Evolutionary conservation across 179 eudicot genomes (phyloP).

Genomic region (Camellia oleifera): DNA sequence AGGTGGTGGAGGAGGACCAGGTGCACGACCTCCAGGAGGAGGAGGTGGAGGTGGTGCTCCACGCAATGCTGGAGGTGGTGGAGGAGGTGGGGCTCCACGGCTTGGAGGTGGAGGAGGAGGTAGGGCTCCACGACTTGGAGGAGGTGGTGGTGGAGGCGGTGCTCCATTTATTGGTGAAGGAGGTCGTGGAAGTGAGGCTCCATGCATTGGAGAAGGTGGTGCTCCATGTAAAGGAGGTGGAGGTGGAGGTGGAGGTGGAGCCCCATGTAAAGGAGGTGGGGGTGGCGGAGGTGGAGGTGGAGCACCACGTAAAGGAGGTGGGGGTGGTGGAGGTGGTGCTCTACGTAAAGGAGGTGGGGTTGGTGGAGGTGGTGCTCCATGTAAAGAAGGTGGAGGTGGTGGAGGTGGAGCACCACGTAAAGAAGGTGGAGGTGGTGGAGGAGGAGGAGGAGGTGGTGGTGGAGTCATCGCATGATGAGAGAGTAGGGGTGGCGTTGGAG

Average conservation of each 20-base stretch:
- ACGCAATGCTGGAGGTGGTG: conserved; percentile 39
- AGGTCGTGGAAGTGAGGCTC: conserved; percentile 28
- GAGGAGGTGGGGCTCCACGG: conserved; percentile 37
- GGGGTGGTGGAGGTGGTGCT: too few species aligned
- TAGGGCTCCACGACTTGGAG: conserved; percentile 24
- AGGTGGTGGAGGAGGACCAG: conserved; percentile 63
- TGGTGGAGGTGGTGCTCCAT: too few species aligned
- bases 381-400: too few species aligned
- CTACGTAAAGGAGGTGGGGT: too few species aligned
- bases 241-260: conserved; percentile 24
- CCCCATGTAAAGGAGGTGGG: conserved; percentile 10
- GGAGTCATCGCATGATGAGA: too few species aligned
- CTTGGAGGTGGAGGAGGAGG: conserved; percentile 54
- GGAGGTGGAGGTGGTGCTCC: conserved; percentile 33
- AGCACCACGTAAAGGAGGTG: too few species aligned
- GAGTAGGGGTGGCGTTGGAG: too few species aligned
- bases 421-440: too few species aligned
- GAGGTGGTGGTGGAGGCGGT: conserved; percentile 34
- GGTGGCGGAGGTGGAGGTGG: conserved; percentile 23
- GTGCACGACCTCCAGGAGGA: conserved; percentile 27
- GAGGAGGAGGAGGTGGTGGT: too few species aligned
- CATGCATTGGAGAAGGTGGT: conserved; percentile 10
- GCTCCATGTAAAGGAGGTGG: conserved; percentile 5
- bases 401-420: too few species aligned
- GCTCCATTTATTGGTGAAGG: conserved; percentile 17